These are phyloP conservation scores for Paramyrothecium sp. DNA, from an alignment of 2,329 filamentous ascomycete genomes.

Conservation along the genomic window DNA sequence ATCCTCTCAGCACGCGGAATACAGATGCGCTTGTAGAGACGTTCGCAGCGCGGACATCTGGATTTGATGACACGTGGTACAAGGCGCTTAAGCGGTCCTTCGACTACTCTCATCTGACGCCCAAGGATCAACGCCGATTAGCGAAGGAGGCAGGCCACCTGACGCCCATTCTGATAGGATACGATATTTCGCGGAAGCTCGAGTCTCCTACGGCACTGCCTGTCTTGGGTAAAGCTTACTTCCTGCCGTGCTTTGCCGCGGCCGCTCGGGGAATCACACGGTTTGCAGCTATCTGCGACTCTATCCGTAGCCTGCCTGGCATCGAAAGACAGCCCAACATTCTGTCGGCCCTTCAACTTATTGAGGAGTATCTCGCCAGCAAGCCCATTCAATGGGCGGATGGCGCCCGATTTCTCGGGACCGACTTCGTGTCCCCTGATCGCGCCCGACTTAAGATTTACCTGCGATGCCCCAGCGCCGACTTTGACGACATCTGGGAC, in stretches of 20 bases:
- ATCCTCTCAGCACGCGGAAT: not conserved
- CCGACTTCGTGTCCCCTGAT: not conserved
- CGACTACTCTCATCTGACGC: not conserved
- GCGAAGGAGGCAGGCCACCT: not conserved
- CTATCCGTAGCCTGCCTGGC: not conserved
- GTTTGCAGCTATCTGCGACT: not conserved
- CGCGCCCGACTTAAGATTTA: not conserved
- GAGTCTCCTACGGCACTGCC: not conserved
- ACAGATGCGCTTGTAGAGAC: not conserved
- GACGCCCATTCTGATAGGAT: not conserved
- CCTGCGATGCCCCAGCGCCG: not conserved
- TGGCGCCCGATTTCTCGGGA: not conserved
- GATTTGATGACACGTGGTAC: not conserved
- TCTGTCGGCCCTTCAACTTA: not conserved
- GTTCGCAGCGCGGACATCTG: not conserved
- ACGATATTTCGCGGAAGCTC: not conserved
- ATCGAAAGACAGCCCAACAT: not conserved
- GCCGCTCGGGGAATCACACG: not conserved
- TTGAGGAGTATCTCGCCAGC: not conserved
- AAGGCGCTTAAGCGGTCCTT: not conserved
- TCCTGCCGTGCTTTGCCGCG: not conserved
- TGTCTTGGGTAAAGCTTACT: not conserved
- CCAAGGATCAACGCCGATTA: not conserved
- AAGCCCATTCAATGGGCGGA: not conserved
- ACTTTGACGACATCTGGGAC: not conserved